Base-by-base conservation (phyloP, 495 filamentous ascomycete genomes). In the Hypoxylon lenormandii region DNA sequence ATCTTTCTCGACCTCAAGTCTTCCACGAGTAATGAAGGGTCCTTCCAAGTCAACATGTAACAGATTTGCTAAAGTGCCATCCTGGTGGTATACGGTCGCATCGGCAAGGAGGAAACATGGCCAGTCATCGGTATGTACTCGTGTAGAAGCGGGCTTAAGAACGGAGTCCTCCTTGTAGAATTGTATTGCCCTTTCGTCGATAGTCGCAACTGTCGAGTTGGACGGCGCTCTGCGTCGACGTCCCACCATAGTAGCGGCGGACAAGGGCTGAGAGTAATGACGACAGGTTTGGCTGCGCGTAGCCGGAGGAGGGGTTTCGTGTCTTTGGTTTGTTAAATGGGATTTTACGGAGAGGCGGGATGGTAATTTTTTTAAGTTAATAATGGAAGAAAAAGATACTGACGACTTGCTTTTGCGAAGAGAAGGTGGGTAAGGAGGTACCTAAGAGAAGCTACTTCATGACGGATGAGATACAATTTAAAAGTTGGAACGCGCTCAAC, bases 41-140 rank as follows among this genome's bases (percentile, higher is more conserved):
- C 82, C 83, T 30, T 79, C 65, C 4, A 78, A 10, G 36, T 80
- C 70, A 4, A 78, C 76, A 42, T 82, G 65, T 13, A 85, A 74
- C 4, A 78, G 77, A 48, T 83, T 84, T 21, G 74, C 81, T 5
- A 81, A 57, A 0, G 76, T 77, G 45, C 81, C 78, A 54, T 83
- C 76, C 22, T 56, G 75, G 5, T 64, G 59, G 56, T 82, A 83
- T 22, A 85, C 69, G 6, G 78, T 76, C n/a, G 82, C 82, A 64
- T 82, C 77, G 11, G 50, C 66, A n/a, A 85, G 76, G 4, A 81
- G 73, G 50, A 80, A 84, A 26, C 66, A 77, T 1, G 82, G 81
- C 78, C 76, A 83, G 1, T 77, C 58, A 52, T 74, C 68, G 47
- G 77, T 46, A 42, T 69, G 49, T 1, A 36, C 19, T 19, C 43